Percentiles rank a stretch among this genome's conserved stretches.
These are phyloP conservation scores for Tolypocladium paradoxum DNA, from an alignment of 2,329 filamentous ascomycete genomes.

Conservation along the genomic window DNA sequence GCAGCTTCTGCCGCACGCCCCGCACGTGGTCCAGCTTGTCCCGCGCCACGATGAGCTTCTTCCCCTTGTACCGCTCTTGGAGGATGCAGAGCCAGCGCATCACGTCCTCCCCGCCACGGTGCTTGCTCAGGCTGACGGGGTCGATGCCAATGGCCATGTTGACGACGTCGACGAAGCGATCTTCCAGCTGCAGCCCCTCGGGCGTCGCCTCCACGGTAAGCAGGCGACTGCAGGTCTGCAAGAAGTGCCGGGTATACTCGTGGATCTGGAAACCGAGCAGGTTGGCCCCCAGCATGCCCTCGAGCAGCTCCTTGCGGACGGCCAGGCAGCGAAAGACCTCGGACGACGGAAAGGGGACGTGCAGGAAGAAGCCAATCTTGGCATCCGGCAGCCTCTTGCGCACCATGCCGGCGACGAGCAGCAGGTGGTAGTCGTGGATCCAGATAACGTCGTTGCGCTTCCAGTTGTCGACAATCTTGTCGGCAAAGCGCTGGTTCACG, in stretches of 20 bases:
- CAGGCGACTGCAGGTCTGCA: conserved; percentile 89
- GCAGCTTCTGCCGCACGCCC: conserved; percentile 84
- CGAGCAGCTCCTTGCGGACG: conserved; percentile 73
- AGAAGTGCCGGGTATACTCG: conserved; percentile 87
- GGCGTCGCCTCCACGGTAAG: conserved; percentile 82
- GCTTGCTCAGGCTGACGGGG: conserved; percentile 59
- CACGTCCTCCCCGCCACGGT: conserved; percentile 64
- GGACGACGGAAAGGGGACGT: conserved; percentile 90
- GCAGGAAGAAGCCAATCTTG: conserved; percentile 91
- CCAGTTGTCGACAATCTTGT: conserved; percentile 83
- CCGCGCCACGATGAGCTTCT: conserved; percentile 82
- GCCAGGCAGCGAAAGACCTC: conserved; percentile 92
- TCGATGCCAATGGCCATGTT: conserved; percentile 87
- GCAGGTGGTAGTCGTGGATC: conserved; percentile 91
- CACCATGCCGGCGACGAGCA: conserved; percentile 81
- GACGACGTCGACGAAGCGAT: conserved; percentile 84
- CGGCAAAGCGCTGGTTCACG: conserved; percentile 86
- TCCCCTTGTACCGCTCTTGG: conserved; percentile 73
- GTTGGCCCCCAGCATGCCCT: conserved; percentile 89
- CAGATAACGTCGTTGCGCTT: conserved; percentile 88
- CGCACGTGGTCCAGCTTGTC: conserved; percentile 92
- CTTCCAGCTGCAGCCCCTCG: conserved; percentile 81
- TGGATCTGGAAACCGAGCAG: conserved; percentile 87
- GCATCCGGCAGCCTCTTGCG: conserved; percentile 84
- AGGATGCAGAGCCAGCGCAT: conserved; percentile 70